Evolutionary conservation across 345 rosid genomes (phyloP).

Genomic region (Euclidium syriacum): DNA sequence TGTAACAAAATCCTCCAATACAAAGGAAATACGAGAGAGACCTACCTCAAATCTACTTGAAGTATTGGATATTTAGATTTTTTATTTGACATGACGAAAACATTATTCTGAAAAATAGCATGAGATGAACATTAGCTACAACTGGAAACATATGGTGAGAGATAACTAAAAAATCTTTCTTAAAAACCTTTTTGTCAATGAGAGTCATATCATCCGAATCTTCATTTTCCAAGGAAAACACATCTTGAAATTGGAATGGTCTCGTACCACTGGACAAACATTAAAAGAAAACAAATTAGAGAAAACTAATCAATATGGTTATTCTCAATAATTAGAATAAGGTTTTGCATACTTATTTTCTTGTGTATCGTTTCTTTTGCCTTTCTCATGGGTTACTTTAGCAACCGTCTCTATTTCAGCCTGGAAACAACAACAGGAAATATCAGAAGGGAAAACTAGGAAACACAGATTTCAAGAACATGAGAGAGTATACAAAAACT

Average conservation of each 20-base stretch:
- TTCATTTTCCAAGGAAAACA: conserved; percentile 87
- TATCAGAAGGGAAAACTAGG: background rate
- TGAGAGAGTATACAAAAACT: background rate
- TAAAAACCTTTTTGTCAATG: conserved; percentile 84
- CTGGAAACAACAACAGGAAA: conserved; percentile 40
- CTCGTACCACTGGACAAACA: conserved; percentile 55
- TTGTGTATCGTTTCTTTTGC: conserved; percentile 74
- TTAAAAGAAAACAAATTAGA: background rate
- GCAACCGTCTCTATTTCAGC: conserved; percentile 95
- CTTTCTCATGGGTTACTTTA: conserved; percentile 82
- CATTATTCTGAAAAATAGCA: conserved; percentile 62
- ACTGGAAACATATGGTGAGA: background rate
- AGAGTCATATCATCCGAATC: conserved; percentile 87
- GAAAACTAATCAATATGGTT: background rate
- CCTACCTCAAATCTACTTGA: conserved; percentile 95
- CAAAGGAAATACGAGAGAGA: conserved; percentile 13
- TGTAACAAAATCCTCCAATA: background rate
- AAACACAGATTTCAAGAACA: conserved; percentile 6
- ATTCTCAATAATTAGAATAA: background rate
- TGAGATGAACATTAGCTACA: conserved; percentile 13
- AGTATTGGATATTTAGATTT: conserved; percentile 97
- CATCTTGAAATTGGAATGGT: conserved; percentile 87
- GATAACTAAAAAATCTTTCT: background rate
- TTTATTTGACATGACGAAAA: conserved; percentile 95
- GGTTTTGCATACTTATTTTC: conserved; percentile 53